Evolutionary conservation across 306 rosid species (phyloP), one percentile per base, ranked within the genome.

Genomic region (Vachellia collinsii): DNA sequence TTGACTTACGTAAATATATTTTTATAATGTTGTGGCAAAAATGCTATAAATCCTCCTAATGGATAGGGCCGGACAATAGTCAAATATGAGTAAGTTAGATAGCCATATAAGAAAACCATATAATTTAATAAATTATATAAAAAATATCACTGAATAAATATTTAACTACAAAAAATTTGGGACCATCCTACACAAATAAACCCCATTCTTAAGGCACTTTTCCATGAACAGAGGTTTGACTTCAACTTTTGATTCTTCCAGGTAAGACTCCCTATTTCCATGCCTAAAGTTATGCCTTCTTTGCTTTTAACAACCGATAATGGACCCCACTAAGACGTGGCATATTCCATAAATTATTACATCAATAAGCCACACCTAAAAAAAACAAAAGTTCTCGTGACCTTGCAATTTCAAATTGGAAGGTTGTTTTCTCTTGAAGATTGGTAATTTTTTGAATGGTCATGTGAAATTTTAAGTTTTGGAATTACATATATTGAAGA

Each of bases 211-310:
- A 37, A 53, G 77, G 73, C 23, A 59, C 81, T 83, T 79, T 83
- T 53, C 51, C 17, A 65, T 70, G 81, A 73, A 75, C 23, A 54
- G 6, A 58, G 62, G 22, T 72, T 83, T 81, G 86, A 88, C 87
- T 51, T 84, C 83, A 88, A 82, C 46, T 37, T 42, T 44, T 44
- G 34, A 73, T 83, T 73, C 87, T 72, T 72, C 44, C 78, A 50
- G 19, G 17, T 79, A 84, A 80, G 73, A 46, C 83, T 79, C 65
- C 51, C 78, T 78, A 65, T 76, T 22, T 54, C 41, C 17, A 17
- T 65, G 65, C 79, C 85, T 70, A 25, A 68, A 63, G 74, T 17
- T 4, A 51, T 23, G 77, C 20, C 43, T 81, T 56, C 29, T 78
- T 75, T 71, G 78, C 8, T 12, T 42, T 64, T 16, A 79, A 63